Evolutionary conservation across 2,329 filamentous ascomycete genomes (phyloP).

Genomic region (Claviceps africana): DNA sequence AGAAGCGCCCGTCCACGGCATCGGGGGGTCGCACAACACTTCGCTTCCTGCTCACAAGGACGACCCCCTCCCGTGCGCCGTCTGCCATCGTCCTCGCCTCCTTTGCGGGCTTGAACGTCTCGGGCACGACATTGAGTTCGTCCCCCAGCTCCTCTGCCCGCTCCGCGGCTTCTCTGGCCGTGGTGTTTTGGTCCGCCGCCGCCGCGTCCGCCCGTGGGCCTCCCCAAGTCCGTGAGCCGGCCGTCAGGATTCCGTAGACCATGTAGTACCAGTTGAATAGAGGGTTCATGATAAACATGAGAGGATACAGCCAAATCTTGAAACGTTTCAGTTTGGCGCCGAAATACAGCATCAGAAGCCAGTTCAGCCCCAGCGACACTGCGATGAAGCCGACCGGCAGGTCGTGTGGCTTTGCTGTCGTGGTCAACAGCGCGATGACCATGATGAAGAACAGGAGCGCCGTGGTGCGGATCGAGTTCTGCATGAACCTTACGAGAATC

Average conservation of each 20-base stretch:
- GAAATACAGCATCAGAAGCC: slow-evolving; percentile 93
- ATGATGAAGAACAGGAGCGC: slow-evolving; percentile 90
- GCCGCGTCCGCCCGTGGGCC: slow-evolving; percentile 84
- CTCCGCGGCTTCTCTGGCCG: slow-evolving; percentile 71
- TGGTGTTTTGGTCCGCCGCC: slow-evolving; percentile 59
- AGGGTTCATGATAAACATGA: slow-evolving; percentile 92
- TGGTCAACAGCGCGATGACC: slow-evolving; percentile 73
- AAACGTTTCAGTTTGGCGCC: slow-evolving; percentile 72
- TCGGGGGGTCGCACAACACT: slow-evolving; percentile 59
- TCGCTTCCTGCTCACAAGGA: slow-evolving; percentile 31
- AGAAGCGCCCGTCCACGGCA: slow-evolving; percentile 65
- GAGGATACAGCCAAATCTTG: slow-evolving; percentile 87
- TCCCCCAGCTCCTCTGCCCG: slow-evolving; percentile 66
- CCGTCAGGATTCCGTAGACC: slow-evolving; percentile 92
- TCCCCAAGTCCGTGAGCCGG: slow-evolving; percentile 89
- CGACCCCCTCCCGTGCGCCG: slow-evolving; percentile 13
- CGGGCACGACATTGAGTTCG: slow-evolving; percentile 77
- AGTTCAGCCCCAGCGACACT: slow-evolving; percentile 84
- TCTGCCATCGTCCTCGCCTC: slow-evolving; percentile 29
- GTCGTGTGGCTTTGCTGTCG: slow-evolving; percentile 61
- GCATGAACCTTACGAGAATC: slow-evolving; percentile 77
- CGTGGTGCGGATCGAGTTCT: slow-evolving; percentile 91
- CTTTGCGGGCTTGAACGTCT: slow-evolving; percentile 58
- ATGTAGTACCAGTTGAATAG: slow-evolving; percentile 99
- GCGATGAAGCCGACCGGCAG: slow-evolving; percentile 88